Evolutionary conservation across 1,284 basidiomycete species (phyloP), one percentile per base, ranked within the genome.

Genomic region (Calocybe gambosa): DNA sequence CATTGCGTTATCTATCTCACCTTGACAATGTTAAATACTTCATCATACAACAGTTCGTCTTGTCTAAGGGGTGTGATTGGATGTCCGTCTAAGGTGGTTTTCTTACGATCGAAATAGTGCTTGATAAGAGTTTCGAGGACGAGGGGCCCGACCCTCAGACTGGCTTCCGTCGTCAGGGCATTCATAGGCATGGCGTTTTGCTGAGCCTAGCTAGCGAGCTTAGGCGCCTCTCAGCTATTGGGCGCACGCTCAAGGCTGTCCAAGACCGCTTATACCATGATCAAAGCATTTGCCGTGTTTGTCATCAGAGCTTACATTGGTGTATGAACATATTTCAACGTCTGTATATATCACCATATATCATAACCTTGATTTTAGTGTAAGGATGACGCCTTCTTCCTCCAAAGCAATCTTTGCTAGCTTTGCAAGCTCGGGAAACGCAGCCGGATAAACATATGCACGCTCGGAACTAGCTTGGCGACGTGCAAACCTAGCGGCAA

Each of bases 391-490:
- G 9, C 73, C 77, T 46, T 73, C 68, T 4, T 80, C 78, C 52
- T 81, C 73, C 42, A 89, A 69, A 9, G 77, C 69, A 15, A 67
- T 66, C 55, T 69, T 75, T 12, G 90, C 87, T 37, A 88, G 62
- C 28, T 66, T 61, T 10, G 87, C 89, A 44, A 86, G 67, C 12
- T 81, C 52, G 25, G 80, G 81, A 64, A 92, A 91, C 9, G 75
- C 60, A 5, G 64, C 58, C 2, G 64, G 67, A 49, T 86, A 76
- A 20, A 76, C 55, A 33, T 72, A 66, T 1, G 91, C 91, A 31
- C 72, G 68, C 51, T 91, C 92, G 0, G 87, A 91, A 57, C 84
- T 91, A 0, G 93, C 93, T 66, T 95, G 93, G 6, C 89, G 80
- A 39, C 82, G 74, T 0, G 90, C 89, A 42, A 79, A 80, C 12